phyloP scores from a whole-genome alignment of 2,329 filamentous ascomycete genomes.

The Leptographium radiaticola region DNA sequence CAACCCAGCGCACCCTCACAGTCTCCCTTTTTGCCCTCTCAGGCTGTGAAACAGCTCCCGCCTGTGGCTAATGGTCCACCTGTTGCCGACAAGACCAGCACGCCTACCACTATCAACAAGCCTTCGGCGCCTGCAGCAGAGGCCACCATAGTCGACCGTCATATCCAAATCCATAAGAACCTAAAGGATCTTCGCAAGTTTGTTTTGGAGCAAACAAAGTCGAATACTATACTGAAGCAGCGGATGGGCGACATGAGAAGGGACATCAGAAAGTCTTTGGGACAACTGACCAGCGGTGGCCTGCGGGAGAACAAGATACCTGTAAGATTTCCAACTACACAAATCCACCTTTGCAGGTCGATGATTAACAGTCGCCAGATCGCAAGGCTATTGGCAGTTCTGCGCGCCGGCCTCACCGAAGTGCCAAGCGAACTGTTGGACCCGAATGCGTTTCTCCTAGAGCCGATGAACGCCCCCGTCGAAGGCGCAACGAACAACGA shows the following conservation, averaged over 20 bases:
- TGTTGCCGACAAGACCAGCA: background rate
- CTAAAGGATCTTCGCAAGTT: conserved; percentile 43
- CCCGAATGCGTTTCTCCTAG: conserved; percentile 35
- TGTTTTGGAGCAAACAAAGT: conserved; percentile 40
- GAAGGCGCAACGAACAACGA: conserved; percentile 30
- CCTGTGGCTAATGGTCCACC: background rate
- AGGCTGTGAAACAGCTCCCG: background rate
- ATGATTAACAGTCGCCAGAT: conserved; percentile 17
- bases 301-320: conserved; percentile 26
- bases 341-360: background rate
- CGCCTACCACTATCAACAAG: background rate
- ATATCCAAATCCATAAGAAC: conserved; percentile 49
- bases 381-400: conserved; percentile 33
- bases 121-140: background rate
- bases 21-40: background rate
- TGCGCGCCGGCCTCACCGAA: conserved; percentile 38
- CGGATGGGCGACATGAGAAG: conserved; percentile 60
- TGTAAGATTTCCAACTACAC: conserved; percentile 22
- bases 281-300: conserved; percentile 52
- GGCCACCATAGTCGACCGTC: conserved; percentile 23
- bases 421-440: conserved; percentile 36
- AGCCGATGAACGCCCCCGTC: conserved; percentile 22
- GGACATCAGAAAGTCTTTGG: conserved; percentile 57
- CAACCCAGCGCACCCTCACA: background rate
- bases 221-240: conserved; percentile 45